Base-by-base conservation (phyloP, 1,284 basidiomycete genomes). In the Leccinum subfulvum region DNA sequence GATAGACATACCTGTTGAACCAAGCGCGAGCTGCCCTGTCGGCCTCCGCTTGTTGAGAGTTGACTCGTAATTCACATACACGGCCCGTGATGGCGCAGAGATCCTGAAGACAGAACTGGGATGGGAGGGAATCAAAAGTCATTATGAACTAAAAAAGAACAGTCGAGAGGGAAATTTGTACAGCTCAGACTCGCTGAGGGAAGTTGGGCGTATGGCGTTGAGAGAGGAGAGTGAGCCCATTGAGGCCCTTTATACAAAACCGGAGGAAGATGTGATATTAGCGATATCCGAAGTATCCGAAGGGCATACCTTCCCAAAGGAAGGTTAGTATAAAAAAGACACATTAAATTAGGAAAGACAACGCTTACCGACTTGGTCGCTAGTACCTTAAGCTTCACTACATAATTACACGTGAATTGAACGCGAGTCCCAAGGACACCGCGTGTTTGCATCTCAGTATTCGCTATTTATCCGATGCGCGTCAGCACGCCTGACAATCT, bases 21-120 rank as follows among this genome's bases (percentile, higher is more conserved):
- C 73, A 75, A 61, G 53, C 55, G 35, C 76, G 74, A 18, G 75
- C 76, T 13, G 57, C 64, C 0, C 64, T 65, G 64, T 77, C 73
- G 16, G 76, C 76, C 49, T 73, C 74, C 10, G 71, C 68, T 64
- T 76, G 76, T 58, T 66, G 64, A 23, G 64, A 4, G 51, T 67
- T 75, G 49, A 76, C 75, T 60, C 67, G 69, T 58, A 75, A 67
- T 55, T 75, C 75, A 59, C 64, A 74, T 66, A 74, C 75, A 53
- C 76, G 76, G n/a, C 76, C 76, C 49, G 75, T 76, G n/a, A 75
- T 76, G 49, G 75, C 73, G 28, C 62, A 66, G 21, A 75, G 73
- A 64, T 75, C 73, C 56, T 70, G 64, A 23, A 75, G 73, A 58
- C 65, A 67, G 63, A 75, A 75, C 14, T 77, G 74, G 4, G 74